Conservation (phyloP, 2,329 filamentous ascomycete species). For the Talaromyces marneffei region DNA sequence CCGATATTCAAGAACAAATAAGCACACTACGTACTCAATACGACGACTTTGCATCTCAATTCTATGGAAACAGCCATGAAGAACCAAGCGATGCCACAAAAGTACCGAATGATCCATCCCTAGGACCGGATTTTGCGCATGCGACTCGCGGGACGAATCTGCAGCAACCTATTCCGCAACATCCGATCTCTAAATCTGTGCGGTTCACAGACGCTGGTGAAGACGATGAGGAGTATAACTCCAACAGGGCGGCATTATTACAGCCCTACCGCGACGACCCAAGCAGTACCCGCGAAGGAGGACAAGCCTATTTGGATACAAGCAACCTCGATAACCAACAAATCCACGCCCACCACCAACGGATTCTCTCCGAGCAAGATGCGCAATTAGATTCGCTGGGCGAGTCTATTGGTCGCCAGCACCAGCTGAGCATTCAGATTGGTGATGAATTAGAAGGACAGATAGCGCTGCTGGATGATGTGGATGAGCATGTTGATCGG, state of each 20-base stretch:
- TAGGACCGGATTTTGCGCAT: slow-evolving; percentile 59
- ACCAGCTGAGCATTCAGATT: slow-evolving; percentile 91
- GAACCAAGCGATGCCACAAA: slow-evolving; percentile 49
- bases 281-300: slow-evolving; percentile 25
- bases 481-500: slow-evolving; percentile 74
- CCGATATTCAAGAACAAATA: slow-evolving; percentile 60
- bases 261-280: slow-evolving; percentile 56
- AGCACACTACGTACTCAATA: slow-evolving; percentile 66
- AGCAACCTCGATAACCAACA: slow-evolving; percentile 68
- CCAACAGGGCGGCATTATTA: slow-evolving; percentile 55
- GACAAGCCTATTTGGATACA: slow-evolving; percentile 38
- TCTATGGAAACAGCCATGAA: slow-evolving; percentile 56
- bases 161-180: slow-evolving; percentile 40
- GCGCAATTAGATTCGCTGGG: slow-evolving; percentile 84
- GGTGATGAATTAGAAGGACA: slow-evolving; percentile 93
- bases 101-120: slow-evolving; percentile 57
- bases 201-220: slow-evolving; percentile 67
- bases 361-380: slow-evolving; percentile 82
- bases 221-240: slow-evolving; percentile 46
- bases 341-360: slow-evolving; percentile 76
- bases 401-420: slow-evolving; percentile 78
- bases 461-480: slow-evolving; percentile 80
- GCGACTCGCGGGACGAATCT: slow-evolving; percentile 42
- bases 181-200: slow-evolving; percentile 62
- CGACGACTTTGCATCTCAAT: slow-evolving; percentile 71